Base-by-base conservation (phyloP, 2,329 filamentous ascomycete species). In the Colletotrichum acutatum region DNA sequence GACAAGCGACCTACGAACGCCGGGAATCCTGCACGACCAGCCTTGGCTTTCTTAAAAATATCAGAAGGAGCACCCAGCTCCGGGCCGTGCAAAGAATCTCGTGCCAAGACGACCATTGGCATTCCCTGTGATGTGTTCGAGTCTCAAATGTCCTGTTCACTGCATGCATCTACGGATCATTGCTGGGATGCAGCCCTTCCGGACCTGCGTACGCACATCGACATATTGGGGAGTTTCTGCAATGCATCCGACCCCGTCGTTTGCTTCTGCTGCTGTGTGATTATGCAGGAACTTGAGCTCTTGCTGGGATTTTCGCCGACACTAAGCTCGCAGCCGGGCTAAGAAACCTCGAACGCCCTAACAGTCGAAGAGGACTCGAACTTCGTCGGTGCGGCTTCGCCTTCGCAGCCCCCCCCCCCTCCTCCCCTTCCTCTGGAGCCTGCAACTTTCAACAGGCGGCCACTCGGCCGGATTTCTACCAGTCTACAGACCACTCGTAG, bases 311-410 rank as follows among this genome's bases (percentile, higher is more conserved):
- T 58, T 19, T 42, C 32, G 28, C 42, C 24, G 24, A 53, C 61
- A 62, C 71, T 42, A 54, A 58, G 42, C 16, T 12, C n/a, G 19
- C 34, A 56, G 52, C 32, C 57, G 68, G 46, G 57, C 68, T 67
- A 52, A 49, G 19, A 16, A 19, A 34, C n/a, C 53, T 68, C 53
- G 28, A 77, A 78, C 26, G 70, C 77, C 57, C 68, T 72, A 49
- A 74, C 62, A 14, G 67, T 64, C 9, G 74, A 75, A 24, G 75
- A 58, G 56, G 42, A 49, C 42, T 74, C 71, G n/a, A 74, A 57
- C 19, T 69, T 61, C 4, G 37, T 74, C 12, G 76, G 71, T 42
- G 75, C 75, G 11, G 66, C 73, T 22, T 46, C 61, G 34, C n/a
- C 77, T 70, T 34, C 76, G 57, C 58, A 78, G 34, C 74, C 71